Conservation (phyloP, 768 basidiomycete genomes). For the Basidioascus undulatus region DNA sequence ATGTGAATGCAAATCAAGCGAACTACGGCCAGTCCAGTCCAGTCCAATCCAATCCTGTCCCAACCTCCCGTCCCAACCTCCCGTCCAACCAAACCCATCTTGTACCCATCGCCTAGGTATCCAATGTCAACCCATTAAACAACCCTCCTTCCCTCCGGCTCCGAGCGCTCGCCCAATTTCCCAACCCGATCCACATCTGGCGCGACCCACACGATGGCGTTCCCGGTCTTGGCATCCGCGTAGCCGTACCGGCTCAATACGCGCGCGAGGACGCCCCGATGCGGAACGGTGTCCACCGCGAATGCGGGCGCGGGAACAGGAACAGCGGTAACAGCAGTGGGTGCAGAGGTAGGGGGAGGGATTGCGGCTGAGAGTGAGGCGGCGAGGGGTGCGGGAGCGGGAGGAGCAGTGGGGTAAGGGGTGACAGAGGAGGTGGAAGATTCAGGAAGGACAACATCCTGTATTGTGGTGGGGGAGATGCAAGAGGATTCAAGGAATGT, state of each 20-base stretch:
- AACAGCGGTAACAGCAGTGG: neutral
- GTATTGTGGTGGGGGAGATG: constrained; percentile 25
- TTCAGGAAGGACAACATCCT: neutral
- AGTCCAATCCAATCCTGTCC: no score
- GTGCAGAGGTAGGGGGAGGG: neutral
- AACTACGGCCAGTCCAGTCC: no score
- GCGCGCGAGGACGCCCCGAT: constrained; percentile 26
- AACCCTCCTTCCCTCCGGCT: no score
- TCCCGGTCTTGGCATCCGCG: constrained; percentile 29
- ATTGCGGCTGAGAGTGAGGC: neutral
- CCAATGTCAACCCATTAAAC: no score
- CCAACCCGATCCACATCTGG: constrained; percentile 41
- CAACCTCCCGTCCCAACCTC: no score
- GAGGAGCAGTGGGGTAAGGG: constrained; percentile 1
- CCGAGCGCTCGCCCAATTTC: constrained; percentile 19
- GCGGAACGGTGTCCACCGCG: neutral
- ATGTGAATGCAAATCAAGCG: no score
- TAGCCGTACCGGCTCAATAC: constrained; percentile 27
- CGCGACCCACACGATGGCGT: constrained; percentile 48
- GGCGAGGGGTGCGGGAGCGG: neutral
- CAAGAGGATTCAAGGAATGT: no score
- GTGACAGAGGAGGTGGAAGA: constrained; percentile 1
- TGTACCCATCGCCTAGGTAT: no score
- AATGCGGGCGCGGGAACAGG: neutral
- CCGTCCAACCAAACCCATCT: no score